A percentile compares a stretch with the other conserved stretches of the same genome.
Conservation (phyloP, 2,329 filamentous ascomycete species). For the Botrytis cinerea region DNA sequence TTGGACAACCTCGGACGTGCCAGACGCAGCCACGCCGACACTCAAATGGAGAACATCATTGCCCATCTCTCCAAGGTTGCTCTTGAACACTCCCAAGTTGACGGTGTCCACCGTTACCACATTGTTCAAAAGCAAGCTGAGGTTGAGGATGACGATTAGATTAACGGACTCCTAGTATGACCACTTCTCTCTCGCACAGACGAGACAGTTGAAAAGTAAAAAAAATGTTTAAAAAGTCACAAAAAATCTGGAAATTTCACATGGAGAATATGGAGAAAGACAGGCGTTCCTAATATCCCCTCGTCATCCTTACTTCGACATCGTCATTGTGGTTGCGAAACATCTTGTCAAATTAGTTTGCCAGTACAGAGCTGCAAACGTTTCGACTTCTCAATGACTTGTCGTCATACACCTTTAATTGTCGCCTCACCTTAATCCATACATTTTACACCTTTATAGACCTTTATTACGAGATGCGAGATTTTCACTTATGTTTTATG, state of each 20-base stretch:
- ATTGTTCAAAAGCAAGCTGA: constrained; percentile 23
- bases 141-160: constrained; percentile 27
- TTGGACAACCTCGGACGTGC: constrained; percentile 65
- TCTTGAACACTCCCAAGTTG: constrained; percentile 54
- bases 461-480: constrained; percentile 23
- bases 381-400: not conserved
- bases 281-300: constrained; percentile 24
- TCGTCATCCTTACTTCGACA: constrained; percentile 13
- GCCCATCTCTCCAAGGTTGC: constrained; percentile 64
- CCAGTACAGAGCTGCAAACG: not conserved
- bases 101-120: constrained; percentile 25
- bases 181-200: not conserved
- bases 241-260: constrained; percentile 18
- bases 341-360: not conserved
- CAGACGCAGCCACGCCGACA: constrained; percentile 61
- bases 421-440: constrained; percentile 20
- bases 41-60: constrained; percentile 66
- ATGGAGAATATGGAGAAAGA: constrained; percentile 22
- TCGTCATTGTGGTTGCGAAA: constrained; percentile 1
- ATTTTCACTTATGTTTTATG: constrained; percentile 21
- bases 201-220: constrained; percentile 3
- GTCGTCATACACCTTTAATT: constrained; percentile 19
- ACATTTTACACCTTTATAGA: constrained; percentile 21
- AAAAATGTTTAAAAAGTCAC: constrained; percentile 20
- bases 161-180: not conserved